phyloP scores from a whole-genome alignment of 2,329 filamentous ascomycete species.

The Cordyceps cicadae region DNA sequence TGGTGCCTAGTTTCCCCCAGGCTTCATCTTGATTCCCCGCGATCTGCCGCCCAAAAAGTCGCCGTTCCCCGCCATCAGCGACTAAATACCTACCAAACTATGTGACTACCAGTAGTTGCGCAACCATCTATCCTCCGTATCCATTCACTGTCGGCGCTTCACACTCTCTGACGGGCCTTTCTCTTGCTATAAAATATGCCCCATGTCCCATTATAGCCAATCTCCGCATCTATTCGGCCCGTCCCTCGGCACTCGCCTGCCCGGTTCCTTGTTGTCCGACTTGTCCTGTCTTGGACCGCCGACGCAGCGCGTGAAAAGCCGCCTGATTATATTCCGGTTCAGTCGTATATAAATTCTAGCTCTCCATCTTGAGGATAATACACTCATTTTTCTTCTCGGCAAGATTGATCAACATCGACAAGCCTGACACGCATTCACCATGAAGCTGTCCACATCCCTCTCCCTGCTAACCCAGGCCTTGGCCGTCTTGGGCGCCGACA shows the following conservation, averaged over 20 bases:
- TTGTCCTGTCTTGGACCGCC: not conserved
- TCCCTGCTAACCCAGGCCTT: constrained; percentile 11
- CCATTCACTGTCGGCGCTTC: not conserved
- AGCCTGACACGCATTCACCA: not conserved
- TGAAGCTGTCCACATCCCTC: constrained; percentile 12
- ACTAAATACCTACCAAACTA: too few species aligned
- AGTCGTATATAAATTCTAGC: not conserved
- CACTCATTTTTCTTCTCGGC: too few species aligned
- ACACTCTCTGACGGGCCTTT: not conserved
- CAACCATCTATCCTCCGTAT: too few species aligned
- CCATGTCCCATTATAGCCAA: not conserved
- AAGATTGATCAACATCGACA: not conserved
- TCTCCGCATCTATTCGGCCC: constrained; percentile 2
- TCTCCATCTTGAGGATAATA: too few species aligned
- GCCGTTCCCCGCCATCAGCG: not conserved
- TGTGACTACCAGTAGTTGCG: too few species aligned
- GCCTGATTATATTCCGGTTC: not conserved
- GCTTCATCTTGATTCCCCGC: not conserved
- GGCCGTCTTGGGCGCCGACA: constrained; percentile 23
- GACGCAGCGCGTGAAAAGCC: not conserved
- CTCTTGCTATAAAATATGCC: not conserved
- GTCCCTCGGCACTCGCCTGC: not conserved
- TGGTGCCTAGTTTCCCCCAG: too few species aligned
- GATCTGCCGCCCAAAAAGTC: not conserved
- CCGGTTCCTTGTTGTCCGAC: not conserved